Evolutionary conservation across 805 yeast genomes (phyloP), one percentile per base, ranked within the genome.

Genomic region (Hanseniaspora taiwanica): DNA sequence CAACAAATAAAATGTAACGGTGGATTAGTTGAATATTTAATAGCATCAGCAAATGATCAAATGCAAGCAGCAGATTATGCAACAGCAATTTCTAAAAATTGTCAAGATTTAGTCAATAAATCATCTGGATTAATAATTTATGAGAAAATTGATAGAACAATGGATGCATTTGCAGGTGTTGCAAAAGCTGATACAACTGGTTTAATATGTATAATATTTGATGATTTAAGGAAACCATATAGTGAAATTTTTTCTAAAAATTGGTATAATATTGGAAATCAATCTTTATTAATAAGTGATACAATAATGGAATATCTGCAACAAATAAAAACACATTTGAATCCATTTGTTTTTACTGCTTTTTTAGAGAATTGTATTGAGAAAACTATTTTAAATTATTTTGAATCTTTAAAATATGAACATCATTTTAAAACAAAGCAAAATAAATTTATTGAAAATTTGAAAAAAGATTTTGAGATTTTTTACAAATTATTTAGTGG

Each of bases 11-110:
- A n/a, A 43, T 66, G 78, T 3, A 74, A 79, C n/a, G 76, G 82
- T 19, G 96, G 95, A 2, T 63, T 85, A 23, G 66, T 79, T 31
- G 95, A 85, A 52, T 85, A 85, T 58, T 60, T 82, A 39, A 72
- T 82, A 13, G 94, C 94, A 0, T 67, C 83, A 14, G 89, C 87
- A 2, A 85, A 85, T 58, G 91, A 87, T 48, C 93, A 81, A 58
- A 73, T 77, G 64, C 68, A 76, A 46, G 78, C 78, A 13, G 80
- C 81, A 2, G 79, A 74, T 48, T 73, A 73, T 46, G 63, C 78
- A 2, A 91, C 81, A 46, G 80, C 81, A 19, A 76, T 82, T 42
- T 69, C 80, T 5, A 74, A 73, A 37, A 69, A 79, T 43, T 70
- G 79, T 49, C 72, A 74, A 18, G 74, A 72, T n/a, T 65, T 75